These are phyloP conservation scores for Hysterium pulicare DNA, from an alignment of 2,329 filamentous ascomycete species.

Conservation along the genomic window DNA sequence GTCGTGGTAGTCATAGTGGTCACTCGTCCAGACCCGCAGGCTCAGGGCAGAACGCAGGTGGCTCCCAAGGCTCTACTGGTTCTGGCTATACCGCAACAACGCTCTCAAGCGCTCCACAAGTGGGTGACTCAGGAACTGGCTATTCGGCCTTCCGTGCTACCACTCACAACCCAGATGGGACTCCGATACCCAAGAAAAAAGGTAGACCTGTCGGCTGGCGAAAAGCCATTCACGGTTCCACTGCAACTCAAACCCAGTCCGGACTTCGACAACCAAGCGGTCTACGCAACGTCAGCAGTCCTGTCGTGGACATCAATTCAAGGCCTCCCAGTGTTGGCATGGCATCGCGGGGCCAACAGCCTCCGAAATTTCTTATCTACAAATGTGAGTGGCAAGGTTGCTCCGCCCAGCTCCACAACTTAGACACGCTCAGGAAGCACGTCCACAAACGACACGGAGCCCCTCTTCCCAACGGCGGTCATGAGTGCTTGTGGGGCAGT, in stretches of 20 bases:
- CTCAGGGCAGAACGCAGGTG: not conserved
- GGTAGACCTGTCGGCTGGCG: slow-evolving; percentile 51
- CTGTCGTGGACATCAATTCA: slow-evolving; percentile 23
- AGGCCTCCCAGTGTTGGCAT: slow-evolving; percentile 28
- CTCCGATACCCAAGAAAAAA: slow-evolving; percentile 41
- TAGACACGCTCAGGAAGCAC: slow-evolving; percentile 58
- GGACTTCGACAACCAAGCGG: slow-evolving; percentile 22
- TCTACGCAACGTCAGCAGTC: slow-evolving; percentile 23
- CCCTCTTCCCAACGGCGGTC: slow-evolving; percentile 29
- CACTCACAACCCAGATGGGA: slow-evolving; percentile 29
- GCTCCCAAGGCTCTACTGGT: slow-evolving; percentile 8
- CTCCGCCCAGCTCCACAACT: slow-evolving; percentile 57
- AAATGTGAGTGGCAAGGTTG: slow-evolving; percentile 59
- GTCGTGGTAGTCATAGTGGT: not conserved
- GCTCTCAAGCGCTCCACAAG: slow-evolving; percentile 24
- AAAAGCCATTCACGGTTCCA: slow-evolving; percentile 44
- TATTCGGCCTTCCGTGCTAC: slow-evolving; percentile 42
- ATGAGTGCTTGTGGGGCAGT: slow-evolving; percentile 46
- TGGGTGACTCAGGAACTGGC: slow-evolving; percentile 24
- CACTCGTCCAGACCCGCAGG: not conserved
- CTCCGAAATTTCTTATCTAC: slow-evolving; percentile 46
- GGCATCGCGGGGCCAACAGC: slow-evolving; percentile 6
- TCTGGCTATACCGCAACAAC: slow-evolving; percentile 13
- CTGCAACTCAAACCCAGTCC: slow-evolving; percentile 16
- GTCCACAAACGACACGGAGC: slow-evolving; percentile 54